Evolutionary conservation across 352 stramenopile genomes (phyloP).

Genomic region (Thraustochytrium aureum): DNA sequence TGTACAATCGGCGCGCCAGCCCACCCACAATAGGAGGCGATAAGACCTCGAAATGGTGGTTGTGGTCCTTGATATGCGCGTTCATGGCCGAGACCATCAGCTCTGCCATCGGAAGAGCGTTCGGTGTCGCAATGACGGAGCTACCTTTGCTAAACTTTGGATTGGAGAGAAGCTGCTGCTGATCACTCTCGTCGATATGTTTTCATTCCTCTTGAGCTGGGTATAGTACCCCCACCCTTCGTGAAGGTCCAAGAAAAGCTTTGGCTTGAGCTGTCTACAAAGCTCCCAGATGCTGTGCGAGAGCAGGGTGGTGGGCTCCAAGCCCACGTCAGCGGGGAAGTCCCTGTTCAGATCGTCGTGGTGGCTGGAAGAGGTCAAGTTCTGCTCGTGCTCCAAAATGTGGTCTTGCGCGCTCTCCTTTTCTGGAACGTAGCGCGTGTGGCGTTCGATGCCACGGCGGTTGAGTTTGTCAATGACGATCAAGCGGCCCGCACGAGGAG

Average conservation of each 20-base stretch:
- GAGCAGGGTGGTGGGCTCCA: not conserved
- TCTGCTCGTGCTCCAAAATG: not conserved
- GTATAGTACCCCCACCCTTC: constrained; percentile 49
- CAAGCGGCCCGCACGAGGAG: not conserved
- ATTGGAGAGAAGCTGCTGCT: constrained; percentile 24
- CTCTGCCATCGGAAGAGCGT: constrained; percentile 18
- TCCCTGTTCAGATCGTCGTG: constrained; percentile 49
- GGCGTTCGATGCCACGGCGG: constrained; percentile 30
- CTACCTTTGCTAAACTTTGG: constrained; percentile 20
- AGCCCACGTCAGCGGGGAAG: constrained; percentile 14
- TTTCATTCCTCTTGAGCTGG: constrained; percentile 42
- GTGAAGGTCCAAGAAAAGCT: constrained; percentile 47
- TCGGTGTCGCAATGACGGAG: constrained; percentile 38
- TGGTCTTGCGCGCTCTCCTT: not conserved
- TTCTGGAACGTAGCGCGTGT: constrained; percentile 29
- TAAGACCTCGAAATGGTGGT: constrained; percentile 46
- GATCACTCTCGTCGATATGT: not conserved
- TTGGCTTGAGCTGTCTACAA: not conserved
- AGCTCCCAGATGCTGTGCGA: constrained; percentile 32
- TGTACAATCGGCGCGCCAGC: constrained; percentile 24
- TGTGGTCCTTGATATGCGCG: constrained; percentile 39
- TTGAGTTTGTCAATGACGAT: constrained; percentile 47
- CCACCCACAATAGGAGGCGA: constrained; percentile 32
- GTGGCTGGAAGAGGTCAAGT: not conserved
- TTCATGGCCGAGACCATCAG: constrained; percentile 40